Evolutionary conservation across 192 early-diverging fungal species (phyloP), one percentile per base, ranked within the genome.

Genomic region (Anaeromyces robustus): DNA sequence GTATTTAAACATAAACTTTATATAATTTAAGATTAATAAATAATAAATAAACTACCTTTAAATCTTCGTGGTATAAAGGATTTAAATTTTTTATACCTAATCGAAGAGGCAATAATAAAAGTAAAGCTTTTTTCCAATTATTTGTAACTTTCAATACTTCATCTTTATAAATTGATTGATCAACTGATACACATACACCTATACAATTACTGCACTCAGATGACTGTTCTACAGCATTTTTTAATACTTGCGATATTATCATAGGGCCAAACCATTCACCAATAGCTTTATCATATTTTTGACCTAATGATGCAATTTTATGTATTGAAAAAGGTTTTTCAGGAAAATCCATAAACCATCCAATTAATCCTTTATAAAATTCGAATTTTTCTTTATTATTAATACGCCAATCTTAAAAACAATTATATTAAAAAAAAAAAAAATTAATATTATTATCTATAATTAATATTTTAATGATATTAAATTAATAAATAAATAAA

Each of bases 201-300:
- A 84, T 80, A n/a, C 84, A 32, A 77, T 81, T 83, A 29, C 79
- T 81, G 26, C 85, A 82, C 77, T 84, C 81, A 13, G 79, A 79
- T 39, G 81, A 29, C 82, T 30, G 82, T 84, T 16, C 82, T 34
- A 31, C 32, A 18, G 4, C 87, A 79, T 89, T 94, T 94, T 91
- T 91, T 5, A 93, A 89, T 30, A 93, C 93, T 81, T 94, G 93
- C 28, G 93, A 92, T 17, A 94, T 94, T 19, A 93, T 96, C 30
- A 90, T 91, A 2, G 97, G 97, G 0, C 96, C 97, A 89, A 98
- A 99, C 96, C 97, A 99, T 85, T 97, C 91, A 30, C 97, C 97
- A 83, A 99, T 94, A 34, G 93, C 90, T 82, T 96, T 97, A 39
- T 92, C 96, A 77, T 91, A 89, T 78, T 89, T 88, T 18, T 34